Evolutionary conservation across 257 asterid genomes (phyloP).

Genomic region (Knoxia roxburghii): DNA sequence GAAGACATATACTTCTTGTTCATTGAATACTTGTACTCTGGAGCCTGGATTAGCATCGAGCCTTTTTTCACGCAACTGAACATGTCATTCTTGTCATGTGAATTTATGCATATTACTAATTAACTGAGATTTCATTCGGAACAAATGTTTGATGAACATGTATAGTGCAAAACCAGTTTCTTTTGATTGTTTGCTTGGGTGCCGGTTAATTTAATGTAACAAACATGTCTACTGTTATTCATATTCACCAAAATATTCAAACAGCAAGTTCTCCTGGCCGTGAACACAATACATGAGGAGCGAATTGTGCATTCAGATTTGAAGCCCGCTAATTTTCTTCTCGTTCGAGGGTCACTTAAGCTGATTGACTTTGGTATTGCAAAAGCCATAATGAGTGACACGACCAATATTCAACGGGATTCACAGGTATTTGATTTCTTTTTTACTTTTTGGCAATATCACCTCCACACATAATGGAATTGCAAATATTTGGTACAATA

Average conservation of each 20-base stretch:
- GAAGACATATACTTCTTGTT: neutral
- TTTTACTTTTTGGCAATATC: neutral
- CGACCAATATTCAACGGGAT: conserved; percentile 97
- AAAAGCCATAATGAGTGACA: conserved; percentile 94
- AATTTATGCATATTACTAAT: neutral
- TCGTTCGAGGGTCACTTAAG: conserved; percentile 89
- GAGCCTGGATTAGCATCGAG: neutral
- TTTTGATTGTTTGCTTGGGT: neutral
- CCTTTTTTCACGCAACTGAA: neutral
- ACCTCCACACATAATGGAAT: neutral
- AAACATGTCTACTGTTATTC: conserved; percentile 5
- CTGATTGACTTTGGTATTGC: conserved; percentile 98
- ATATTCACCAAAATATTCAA: conserved; percentile 8
- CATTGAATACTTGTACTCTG: neutral
- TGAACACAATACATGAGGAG: conserved; percentile 95
- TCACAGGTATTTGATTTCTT: conserved; percentile 57
- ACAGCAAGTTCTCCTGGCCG: conserved; percentile 97
- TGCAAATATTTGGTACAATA: neutral
- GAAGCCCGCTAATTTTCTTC: conserved; percentile 99
- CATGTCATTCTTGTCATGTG: neutral
- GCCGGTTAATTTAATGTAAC: neutral
- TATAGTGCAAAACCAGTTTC: neutral
- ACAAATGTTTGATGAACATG: neutral
- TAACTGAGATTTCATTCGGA: neutral
- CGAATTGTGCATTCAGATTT: conserved; percentile 96